Conservation (phyloP, 305 asterid genomes). For the Lippia alba region DNA sequence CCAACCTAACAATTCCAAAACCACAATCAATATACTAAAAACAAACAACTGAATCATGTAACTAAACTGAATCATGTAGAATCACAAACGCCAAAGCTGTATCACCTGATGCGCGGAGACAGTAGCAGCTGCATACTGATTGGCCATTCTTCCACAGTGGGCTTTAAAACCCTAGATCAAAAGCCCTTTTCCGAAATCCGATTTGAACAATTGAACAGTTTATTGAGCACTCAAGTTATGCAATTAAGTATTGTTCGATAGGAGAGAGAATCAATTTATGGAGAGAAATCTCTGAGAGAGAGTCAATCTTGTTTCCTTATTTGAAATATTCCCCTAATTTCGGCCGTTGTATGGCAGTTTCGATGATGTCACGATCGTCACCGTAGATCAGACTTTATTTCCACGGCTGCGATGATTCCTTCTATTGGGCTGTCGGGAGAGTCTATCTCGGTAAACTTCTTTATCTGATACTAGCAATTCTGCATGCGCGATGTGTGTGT, state of each 20-base stretch:
- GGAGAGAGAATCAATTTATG: neutral
- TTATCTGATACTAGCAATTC: no score
- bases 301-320: neutral
- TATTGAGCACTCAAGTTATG: neutral
- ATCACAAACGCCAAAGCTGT: constrained; percentile 1
- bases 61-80: constrained; percentile 18
- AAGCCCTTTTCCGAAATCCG: constrained; percentile 19
- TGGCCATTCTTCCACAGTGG: constrained; percentile 40
- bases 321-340: constrained; percentile 6
- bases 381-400: constrained; percentile 25
- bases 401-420: constrained; percentile 31
- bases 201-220: neutral
- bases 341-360: constrained; percentile 26
- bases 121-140: constrained; percentile 34
- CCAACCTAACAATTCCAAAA: constrained; percentile 61
- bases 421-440: constrained; percentile 23
- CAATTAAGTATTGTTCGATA: constrained; percentile 15
- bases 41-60: neutral
- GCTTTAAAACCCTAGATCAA: constrained; percentile 45
- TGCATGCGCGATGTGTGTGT: no score
- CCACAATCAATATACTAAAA: neutral
- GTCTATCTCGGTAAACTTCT: neutral
- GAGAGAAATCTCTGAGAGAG: neutral
- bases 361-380: constrained; percentile 22
- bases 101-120: constrained; percentile 51